Evolutionary conservation across 441 rosid species (phyloP), one percentile per base, ranked within the genome.

Genomic region (Brassica balearica): DNA sequence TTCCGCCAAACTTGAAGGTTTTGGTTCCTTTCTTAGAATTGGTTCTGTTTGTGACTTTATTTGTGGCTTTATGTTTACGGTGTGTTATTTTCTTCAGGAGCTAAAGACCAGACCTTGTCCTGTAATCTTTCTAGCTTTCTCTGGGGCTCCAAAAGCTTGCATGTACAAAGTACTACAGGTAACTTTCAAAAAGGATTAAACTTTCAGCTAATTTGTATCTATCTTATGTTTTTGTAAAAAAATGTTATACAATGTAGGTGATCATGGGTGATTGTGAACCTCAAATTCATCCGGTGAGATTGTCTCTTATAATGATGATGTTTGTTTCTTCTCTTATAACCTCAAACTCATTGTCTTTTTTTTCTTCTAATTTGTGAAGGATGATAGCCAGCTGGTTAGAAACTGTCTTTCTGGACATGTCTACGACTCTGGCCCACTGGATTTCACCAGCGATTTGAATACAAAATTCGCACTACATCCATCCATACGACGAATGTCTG

Each of bases 71-170:
- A 61, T 29, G 36, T 61, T 61, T 9, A 5, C 5, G 68, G 61
- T 77, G 23, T 76, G 23, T 69, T 38, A 8, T 8, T 38, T 34
- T 48, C 27, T 79, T 78, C 86, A 92, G 98, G 92, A 88, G 83
- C 79, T 95, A 62, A 88, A 86, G 85, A 70, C 73, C 20, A 87
- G 84, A 85, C 87, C 95, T 46, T 87, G 91, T 83, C 96, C 99
- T 19, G 84, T 91, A 68, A 87, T 92, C 70, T 91, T 93, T 80
- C 84, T 88, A 27, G 89, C 98, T 29, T 81, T 95, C 80, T 95
- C 98, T 79, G 98, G 94, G 0, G 92, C 91, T 85, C 75, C 97
- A 1, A 93, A 95, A 85, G 95, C 98, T 77, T 92, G 96, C 81
- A 83, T 93, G 98, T 87, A 88, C 86, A 92, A 93, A 87, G 89